These are phyloP conservation scores for Aspergillus neotritici DNA, from an alignment of 2,329 filamentous ascomycete species.

Conservation along the genomic window DNA sequence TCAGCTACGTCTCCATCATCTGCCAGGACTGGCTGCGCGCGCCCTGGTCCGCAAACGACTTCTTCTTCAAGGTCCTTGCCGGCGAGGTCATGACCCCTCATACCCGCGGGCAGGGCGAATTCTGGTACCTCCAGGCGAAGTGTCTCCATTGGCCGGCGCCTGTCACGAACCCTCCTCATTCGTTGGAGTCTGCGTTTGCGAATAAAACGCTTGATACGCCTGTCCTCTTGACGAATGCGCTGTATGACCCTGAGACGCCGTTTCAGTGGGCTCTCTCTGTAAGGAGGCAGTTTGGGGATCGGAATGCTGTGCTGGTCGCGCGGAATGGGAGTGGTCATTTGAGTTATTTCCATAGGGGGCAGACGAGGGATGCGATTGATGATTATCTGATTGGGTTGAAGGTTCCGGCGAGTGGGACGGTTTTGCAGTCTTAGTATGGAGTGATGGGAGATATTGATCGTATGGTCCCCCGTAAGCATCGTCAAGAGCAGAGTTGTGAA, in stretches of 20 bases:
- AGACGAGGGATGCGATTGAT: background rate
- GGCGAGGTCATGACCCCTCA: constrained; percentile 31
- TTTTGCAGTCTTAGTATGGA: background rate
- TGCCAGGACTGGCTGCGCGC: constrained; percentile 5
- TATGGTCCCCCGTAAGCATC: no score
- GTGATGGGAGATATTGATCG: background rate
- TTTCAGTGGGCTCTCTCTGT: constrained; percentile 36
- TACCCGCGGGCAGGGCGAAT: constrained; percentile 30
- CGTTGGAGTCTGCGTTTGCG: constrained; percentile 5
- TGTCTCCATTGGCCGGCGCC: constrained; percentile 41
- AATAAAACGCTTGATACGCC: constrained; percentile 17
- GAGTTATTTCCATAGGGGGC: constrained; percentile 1
- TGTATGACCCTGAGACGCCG: constrained; percentile 39
- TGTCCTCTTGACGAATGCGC: constrained; percentile 37
- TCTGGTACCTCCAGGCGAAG: constrained; percentile 21
- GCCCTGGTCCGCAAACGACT: constrained; percentile 9
- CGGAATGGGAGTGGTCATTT: constrained; percentile 27
- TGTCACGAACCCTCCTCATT: constrained; percentile 31
- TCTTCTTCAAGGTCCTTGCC: constrained; percentile 25
- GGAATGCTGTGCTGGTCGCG: constrained; percentile 35
- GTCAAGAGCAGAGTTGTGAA: no score
- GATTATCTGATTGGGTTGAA: constrained; percentile 3
- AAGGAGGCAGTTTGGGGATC: constrained; percentile 22
- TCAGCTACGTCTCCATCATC: constrained; percentile 10
- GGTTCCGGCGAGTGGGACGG: background rate